Evolutionary conservation across 441 rosid genomes (phyloP).

Genomic region (Arabidopsis hybrid): DNA sequence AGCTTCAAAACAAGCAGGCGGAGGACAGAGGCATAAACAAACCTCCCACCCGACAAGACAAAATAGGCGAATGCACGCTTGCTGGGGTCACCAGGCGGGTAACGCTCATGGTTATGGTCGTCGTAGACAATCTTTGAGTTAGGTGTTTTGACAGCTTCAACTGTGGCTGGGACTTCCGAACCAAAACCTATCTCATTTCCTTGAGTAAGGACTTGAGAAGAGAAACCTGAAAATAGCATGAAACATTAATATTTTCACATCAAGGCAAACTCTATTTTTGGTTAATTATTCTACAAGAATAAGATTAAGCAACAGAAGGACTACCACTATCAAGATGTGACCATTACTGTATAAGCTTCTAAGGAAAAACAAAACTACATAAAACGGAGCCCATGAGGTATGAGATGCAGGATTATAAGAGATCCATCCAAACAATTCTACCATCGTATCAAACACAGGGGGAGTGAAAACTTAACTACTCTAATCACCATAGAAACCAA

Average conservation of each 20-base stretch:
- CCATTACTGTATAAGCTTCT: neutral
- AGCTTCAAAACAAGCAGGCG: conserved; percentile 91
- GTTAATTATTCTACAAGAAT: neutral
- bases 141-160: conserved; percentile 82
- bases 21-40: conserved; percentile 85
- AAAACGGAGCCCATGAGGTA: neutral
- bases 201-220: conserved; percentile 65
- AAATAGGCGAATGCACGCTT: conserved; percentile 98
- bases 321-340: conserved; percentile 6
- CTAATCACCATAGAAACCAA: neutral
- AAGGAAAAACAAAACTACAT: neutral
- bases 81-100: conserved; percentile 97
- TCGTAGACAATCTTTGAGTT: conserved; percentile 83
- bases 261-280: neutral
- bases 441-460: too few species aligned
- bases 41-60: conserved; percentile 89
- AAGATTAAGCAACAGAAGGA: neutral
- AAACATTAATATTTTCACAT: conserved; percentile 6
- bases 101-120: conserved; percentile 85
- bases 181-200: conserved; percentile 65
- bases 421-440: neutral
- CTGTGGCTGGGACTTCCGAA: conserved; percentile 69
- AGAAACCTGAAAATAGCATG: conserved; percentile 58
- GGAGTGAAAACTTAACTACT: neutral
- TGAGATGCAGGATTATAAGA: neutral